Percentiles rank a stretch among this genome's conserved stretches.
These are phyloP conservation scores for Sesbania bispinosa DNA, from an alignment of 306 rosid genomes.

Conservation along the genomic window DNA sequence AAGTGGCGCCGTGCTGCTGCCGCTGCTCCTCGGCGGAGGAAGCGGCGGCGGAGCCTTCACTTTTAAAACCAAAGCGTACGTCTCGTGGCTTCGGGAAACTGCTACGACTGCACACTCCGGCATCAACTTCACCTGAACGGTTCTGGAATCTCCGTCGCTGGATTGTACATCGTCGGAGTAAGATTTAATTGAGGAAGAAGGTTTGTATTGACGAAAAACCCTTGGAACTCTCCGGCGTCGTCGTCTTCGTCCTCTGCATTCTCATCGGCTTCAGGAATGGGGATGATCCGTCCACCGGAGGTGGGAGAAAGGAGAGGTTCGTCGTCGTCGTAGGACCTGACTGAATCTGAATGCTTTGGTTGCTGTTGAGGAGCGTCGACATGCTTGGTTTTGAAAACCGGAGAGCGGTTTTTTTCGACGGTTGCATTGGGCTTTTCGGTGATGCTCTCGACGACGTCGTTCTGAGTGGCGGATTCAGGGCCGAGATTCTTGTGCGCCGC, in stretches of 20 bases:
- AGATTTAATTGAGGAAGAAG: conserved; percentile 41
- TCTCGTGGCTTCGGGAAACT: conserved; percentile 46
- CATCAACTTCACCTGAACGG: conserved; percentile 59
- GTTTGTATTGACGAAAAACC: conserved; percentile 66
- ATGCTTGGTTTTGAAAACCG: conserved; percentile 18
- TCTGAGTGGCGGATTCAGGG: conserved; percentile 13
- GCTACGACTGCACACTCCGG: conserved; percentile 76
- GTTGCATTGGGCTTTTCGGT: conserved; percentile 14
- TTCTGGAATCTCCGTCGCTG: conserved; percentile 37
- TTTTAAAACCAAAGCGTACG: conserved; percentile 58
- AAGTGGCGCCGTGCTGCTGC: conserved; percentile 5
- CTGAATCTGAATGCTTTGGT: conserved; percentile 26
- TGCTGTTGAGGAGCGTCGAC: conserved; percentile 2
- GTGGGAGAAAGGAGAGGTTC: conserved; percentile 63
- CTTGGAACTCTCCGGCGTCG: conserved; percentile 70
- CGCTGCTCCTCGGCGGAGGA: conserved; percentile 5
- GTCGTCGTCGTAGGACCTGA: conserved; percentile 62
- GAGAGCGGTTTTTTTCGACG: conserved; percentile 11
- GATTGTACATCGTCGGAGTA: conserved; percentile 34
- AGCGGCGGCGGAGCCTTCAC: conserved; percentile 51
- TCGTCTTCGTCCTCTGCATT: conserved; percentile 44
- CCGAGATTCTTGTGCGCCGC: conserved; percentile 56
- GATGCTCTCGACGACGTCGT: conserved; percentile 3
- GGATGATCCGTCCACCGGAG: conserved; percentile 44
- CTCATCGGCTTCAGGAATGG: conserved; percentile 76